Evolutionary conservation across 805 yeast species (phyloP).

Genomic region (Lachancea cidri): DNA sequence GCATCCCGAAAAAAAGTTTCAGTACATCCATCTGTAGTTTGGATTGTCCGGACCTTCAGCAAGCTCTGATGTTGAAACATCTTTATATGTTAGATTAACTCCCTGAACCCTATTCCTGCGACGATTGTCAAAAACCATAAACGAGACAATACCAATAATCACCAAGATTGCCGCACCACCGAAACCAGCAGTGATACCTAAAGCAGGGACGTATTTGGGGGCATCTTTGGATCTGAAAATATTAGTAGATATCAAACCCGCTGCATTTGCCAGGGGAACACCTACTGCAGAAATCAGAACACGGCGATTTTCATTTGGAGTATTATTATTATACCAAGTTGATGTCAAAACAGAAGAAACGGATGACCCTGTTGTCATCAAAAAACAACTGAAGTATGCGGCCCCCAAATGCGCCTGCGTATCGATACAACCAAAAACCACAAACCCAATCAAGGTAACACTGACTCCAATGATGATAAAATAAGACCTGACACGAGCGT

Average conservation of each 20-base stretch:
- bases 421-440: constrained; percentile 43
- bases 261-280: constrained; percentile 52
- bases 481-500: constrained; percentile 34
- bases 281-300: constrained; percentile 45
- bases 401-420: constrained; percentile 35
- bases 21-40: constrained; percentile 44
- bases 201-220: constrained; percentile 49
- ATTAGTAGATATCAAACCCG: constrained; percentile 50
- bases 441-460: constrained; percentile 41
- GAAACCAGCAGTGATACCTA: constrained; percentile 43
- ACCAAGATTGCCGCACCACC: constrained; percentile 41
- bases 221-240: constrained; percentile 48
- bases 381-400: constrained; percentile 41
- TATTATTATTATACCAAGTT: constrained; percentile 48
- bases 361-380: constrained; percentile 46
- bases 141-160: constrained; percentile 15
- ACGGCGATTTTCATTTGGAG: constrained; percentile 42
- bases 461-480: constrained; percentile 37
- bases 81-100: constrained; percentile 35
- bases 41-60: constrained; percentile 44
- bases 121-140: constrained; percentile 40
- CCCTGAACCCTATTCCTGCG: constrained; percentile 39
- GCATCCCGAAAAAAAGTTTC: too few relatives aligned
- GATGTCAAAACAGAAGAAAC: constrained; percentile 47
- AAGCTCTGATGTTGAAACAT: constrained; percentile 40